Evolutionary conservation across 768 basidiomycete genomes (phyloP).

Genomic region (Kwoniella mangroviensis): DNA sequence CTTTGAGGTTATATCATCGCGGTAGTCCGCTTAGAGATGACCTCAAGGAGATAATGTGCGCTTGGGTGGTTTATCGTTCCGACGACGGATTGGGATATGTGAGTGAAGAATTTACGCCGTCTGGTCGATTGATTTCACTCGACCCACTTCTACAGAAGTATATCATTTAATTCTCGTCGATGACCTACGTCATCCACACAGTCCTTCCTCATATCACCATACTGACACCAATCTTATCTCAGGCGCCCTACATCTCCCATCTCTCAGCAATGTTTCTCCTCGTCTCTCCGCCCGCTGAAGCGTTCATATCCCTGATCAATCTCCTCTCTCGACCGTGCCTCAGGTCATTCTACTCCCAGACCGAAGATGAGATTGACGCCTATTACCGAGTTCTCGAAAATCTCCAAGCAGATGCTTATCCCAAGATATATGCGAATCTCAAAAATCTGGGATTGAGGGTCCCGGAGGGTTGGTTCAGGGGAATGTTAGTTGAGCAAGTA

Average conservation of each 20-base stretch:
- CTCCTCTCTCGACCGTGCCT: slow-evolving; percentile 52
- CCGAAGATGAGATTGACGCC: slow-evolving; percentile 52
- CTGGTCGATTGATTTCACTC: too few species aligned
- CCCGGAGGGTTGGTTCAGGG: slow-evolving; percentile 54
- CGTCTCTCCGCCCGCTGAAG: slow-evolving; percentile 43
- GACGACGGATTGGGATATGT: slow-evolving; percentile 57
- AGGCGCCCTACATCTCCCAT: slow-evolving; percentile 51
- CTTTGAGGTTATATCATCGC: slow-evolving; percentile 42
- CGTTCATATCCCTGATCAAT: slow-evolving; percentile 52
- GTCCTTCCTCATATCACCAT: too few species aligned
- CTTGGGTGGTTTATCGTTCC: slow-evolving; percentile 55
- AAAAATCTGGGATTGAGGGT: slow-evolving; percentile 53
- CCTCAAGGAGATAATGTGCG: slow-evolving; percentile 49
- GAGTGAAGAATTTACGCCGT: slow-evolving; percentile 17
- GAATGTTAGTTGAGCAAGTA: slow-evolving; percentile 53
- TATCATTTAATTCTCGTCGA: too few species aligned
- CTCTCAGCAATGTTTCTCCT: slow-evolving; percentile 54
- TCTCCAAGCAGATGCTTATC: slow-evolving; percentile 54
- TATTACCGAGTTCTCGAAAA: slow-evolving; percentile 57
- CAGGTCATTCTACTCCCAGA: slow-evolving; percentile 50
- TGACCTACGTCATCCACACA: too few species aligned
- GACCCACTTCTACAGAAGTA: too few species aligned
- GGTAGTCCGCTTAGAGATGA: slow-evolving; percentile 53
- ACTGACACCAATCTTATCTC: too few species aligned
- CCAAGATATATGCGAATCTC: slow-evolving; percentile 56